phyloP scores from a whole-genome alignment of 192 early-diverging fungal species.

The Linnemannia schmuckeri region DNA sequence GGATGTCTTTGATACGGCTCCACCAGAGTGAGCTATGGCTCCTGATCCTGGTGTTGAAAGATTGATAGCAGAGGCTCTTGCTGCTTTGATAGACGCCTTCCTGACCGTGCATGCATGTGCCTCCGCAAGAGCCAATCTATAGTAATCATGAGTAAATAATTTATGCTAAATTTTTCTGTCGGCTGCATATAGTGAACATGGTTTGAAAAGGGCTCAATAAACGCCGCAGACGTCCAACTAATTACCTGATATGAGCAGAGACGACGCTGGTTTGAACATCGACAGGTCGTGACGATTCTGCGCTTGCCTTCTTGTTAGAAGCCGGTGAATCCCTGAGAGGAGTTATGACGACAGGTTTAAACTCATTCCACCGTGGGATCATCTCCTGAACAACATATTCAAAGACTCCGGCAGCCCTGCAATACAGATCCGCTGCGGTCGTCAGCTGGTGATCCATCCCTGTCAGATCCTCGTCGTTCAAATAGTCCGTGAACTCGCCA shows the following conservation, averaged over 20 bases:
- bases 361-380: constrained; percentile 59
- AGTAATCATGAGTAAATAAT: not conserved
- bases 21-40: not conserved
- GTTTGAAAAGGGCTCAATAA: not conserved
- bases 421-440: constrained; percentile 64
- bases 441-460: constrained; percentile 48
- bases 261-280: constrained; percentile 43
- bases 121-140: constrained; percentile 68
- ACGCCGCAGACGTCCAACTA: too few relatives aligned
- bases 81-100: constrained; percentile 62
- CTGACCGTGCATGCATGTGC: constrained; percentile 67
- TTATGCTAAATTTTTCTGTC: too few relatives aligned
- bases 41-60: not conserved
- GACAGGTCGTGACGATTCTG: constrained; percentile 29
- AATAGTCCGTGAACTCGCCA: constrained; percentile 53
- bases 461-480: constrained; percentile 42
- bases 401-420: constrained; percentile 67
- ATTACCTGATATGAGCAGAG: constrained; percentile 50
- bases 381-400: constrained; percentile 61
- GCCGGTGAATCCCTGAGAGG: not conserved
- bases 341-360: not conserved
- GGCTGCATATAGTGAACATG: too few relatives aligned
- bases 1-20: constrained; percentile 51
- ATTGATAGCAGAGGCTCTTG: constrained; percentile 31
- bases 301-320: constrained; percentile 5